A percentile compares a stretch with the other conserved stretches of the same genome.
These are phyloP conservation scores for Russula foetens DNA, from an alignment of 768 basidiomycete species.

Conservation along the genomic window DNA sequence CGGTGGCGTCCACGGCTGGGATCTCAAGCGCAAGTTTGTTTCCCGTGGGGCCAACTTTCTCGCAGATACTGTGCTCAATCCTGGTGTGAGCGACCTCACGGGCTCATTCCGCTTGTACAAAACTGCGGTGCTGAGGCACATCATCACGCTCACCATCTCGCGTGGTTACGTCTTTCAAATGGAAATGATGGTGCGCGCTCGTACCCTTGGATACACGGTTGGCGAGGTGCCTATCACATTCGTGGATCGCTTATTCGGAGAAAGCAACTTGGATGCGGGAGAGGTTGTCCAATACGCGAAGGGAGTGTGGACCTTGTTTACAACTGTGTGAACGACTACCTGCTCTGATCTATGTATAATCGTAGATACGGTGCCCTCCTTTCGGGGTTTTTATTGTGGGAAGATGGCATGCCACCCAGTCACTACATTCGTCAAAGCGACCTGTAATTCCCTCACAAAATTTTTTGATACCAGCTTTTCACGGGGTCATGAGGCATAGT, in stretches of 20 bases:
- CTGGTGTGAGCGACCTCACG: conserved; percentile 85
- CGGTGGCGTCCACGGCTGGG: conserved; percentile 91
- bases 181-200: conserved; percentile 95
- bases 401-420: too few species aligned
- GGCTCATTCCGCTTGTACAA: conserved; percentile 87
- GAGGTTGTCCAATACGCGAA: conserved; percentile 84
- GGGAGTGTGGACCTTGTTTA: conserved; percentile 78
- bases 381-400: too few species aligned
- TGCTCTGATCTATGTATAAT: too few species aligned
- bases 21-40: conserved; percentile 81
- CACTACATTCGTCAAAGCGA: not conserved
- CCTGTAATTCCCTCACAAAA: not conserved
- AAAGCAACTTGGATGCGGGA: conserved; percentile 84
- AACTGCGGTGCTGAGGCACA: conserved; percentile 62
- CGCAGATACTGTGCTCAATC: conserved; percentile 75
- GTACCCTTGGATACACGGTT: conserved; percentile 73
- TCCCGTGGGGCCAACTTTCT: conserved; percentile 87
- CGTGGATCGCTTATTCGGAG: conserved; percentile 88
- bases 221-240: conserved; percentile 94
- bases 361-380: too few species aligned
- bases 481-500: not conserved
- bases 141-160: conserved; percentile 77
- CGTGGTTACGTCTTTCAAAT: conserved; percentile 96
- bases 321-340: conserved; percentile 24
- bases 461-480: not conserved